Conservation (phyloP, 345 rosid genomes). For the Citrus maxima region DNA sequence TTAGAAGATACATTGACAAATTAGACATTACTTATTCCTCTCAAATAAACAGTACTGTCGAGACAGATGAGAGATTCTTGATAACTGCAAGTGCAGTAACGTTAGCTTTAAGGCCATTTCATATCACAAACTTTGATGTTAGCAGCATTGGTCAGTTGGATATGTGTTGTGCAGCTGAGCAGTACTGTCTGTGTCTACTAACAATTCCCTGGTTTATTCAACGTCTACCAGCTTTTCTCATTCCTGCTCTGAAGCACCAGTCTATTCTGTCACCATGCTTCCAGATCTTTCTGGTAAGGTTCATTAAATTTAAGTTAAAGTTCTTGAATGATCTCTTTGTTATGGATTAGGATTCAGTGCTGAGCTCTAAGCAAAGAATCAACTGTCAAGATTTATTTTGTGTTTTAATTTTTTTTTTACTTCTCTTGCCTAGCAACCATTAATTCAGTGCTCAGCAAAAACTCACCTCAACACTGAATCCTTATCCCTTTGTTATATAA, state of each 20-base stretch:
- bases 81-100: slow-evolving; percentile 78
- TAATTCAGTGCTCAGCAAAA: too few relatives aligned
- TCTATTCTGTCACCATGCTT: slow-evolving; percentile 67
- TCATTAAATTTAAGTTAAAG: slow-evolving; percentile 22
- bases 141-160: slow-evolving; percentile 26
- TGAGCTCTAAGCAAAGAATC: too few relatives aligned
- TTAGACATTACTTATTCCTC: slow-evolving; percentile 30
- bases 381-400: too few relatives aligned
- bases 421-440: too few relatives aligned
- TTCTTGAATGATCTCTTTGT: background rate
- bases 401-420: too few relatives aligned
- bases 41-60: slow-evolving; percentile 28
- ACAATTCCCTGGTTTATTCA: slow-evolving; percentile 74
- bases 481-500: too few relatives aligned
- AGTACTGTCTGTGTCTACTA: slow-evolving; percentile 55
- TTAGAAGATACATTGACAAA: slow-evolving; percentile 57
- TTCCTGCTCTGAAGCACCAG: slow-evolving; percentile 83
- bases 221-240: slow-evolving; percentile 69
- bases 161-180: slow-evolving; percentile 40
- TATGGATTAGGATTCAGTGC: too few relatives aligned
- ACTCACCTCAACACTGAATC: too few relatives aligned
- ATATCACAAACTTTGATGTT: slow-evolving; percentile 27
- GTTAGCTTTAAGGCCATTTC: slow-evolving; percentile 83
- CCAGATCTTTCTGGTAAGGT: slow-evolving; percentile 67
- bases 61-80: slow-evolving; percentile 63